Evolutionary conservation across 1,284 basidiomycete species (phyloP).

Genomic region (Rhodotorula mucilaginosa): DNA sequence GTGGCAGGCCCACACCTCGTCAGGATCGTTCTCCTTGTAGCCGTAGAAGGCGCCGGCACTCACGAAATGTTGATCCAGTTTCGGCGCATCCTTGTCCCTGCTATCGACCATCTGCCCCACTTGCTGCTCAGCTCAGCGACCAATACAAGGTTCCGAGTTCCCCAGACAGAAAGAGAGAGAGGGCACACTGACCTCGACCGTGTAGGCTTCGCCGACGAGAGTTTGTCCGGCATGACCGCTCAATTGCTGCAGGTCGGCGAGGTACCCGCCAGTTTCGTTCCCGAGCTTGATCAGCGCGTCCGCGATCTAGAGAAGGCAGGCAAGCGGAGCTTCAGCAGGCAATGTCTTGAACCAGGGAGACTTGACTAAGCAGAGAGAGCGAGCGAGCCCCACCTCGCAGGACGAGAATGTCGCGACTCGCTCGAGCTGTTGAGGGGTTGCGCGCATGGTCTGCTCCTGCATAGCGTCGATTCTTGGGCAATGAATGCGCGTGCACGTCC

Average conservation of each 20-base stretch:
- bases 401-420: conserved; percentile 17
- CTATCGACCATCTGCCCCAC: conserved; percentile 63
- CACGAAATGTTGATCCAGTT: conserved; percentile 69
- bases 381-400: conserved; percentile 31
- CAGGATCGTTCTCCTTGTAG: too few relatives aligned
- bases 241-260: conserved; percentile 72
- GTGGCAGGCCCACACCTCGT: background rate
- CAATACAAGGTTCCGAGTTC: too few relatives aligned
- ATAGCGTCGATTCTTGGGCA: too few relatives aligned
- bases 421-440: conserved; percentile 1
- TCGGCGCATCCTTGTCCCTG: conserved; percentile 64
- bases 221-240: conserved; percentile 50
- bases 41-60: conserved; percentile 8
- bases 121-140: background rate
- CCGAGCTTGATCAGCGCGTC: conserved; percentile 87
- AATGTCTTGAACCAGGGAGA: background rate
- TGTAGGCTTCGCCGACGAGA: conserved; percentile 78
- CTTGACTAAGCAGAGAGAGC: too few relatives aligned
- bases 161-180: too few relatives aligned
- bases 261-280: conserved; percentile 68
- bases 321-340: background rate
- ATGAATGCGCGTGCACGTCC: too few relatives aligned
- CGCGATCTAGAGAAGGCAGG: conserved; percentile 60
- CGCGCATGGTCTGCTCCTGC: background rate
- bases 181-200: conserved; percentile 61